Conservation (phyloP, 805 yeast genomes). For the Peterozyma xylosa region DNA sequence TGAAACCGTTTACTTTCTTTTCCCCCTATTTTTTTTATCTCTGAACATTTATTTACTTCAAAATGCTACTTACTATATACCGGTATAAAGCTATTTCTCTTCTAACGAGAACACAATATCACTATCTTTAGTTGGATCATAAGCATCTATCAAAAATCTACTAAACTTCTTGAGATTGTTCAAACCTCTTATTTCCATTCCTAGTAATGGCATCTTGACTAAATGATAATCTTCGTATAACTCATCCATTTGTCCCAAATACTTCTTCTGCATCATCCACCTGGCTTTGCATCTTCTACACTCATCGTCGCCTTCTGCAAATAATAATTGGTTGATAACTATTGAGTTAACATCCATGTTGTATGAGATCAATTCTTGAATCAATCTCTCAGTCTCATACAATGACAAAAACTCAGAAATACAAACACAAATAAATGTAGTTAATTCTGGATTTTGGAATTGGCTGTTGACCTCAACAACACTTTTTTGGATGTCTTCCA, state of each 20-base stretch:
- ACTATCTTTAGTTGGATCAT: slow-evolving; percentile 58
- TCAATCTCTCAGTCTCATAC: slow-evolving; percentile 96
- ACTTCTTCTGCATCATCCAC: slow-evolving; percentile 93
- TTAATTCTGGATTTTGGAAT: slow-evolving; percentile 91
- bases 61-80: too few relatives aligned
- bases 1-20: too few relatives aligned
- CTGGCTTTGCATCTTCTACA: slow-evolving; percentile 91
- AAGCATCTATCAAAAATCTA: slow-evolving; percentile 69
- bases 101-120: slow-evolving; percentile 46
- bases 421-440: slow-evolving; percentile 95
- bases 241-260: slow-evolving; percentile 91
- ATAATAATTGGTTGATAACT: slow-evolving; percentile 87
- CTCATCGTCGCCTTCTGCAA: slow-evolving; percentile 67
- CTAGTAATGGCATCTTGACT: slow-evolving; percentile 91
- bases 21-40: not conserved
- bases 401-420: slow-evolving; percentile 93
- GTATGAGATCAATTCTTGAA: slow-evolving; percentile 90
- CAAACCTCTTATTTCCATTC: slow-evolving; percentile 91
- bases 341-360: slow-evolving; percentile 96
- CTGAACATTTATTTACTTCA: not conserved
- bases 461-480: slow-evolving; percentile 89
- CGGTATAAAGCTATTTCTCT: slow-evolving; percentile 23
- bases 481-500: slow-evolving; percentile 71
- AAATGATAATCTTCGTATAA: slow-evolving; percentile 95
- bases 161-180: slow-evolving; percentile 81